These are phyloP conservation scores for Chromera velia DNA, from an alignment of 73 alveolate species.

Conservation along the genomic window DNA sequence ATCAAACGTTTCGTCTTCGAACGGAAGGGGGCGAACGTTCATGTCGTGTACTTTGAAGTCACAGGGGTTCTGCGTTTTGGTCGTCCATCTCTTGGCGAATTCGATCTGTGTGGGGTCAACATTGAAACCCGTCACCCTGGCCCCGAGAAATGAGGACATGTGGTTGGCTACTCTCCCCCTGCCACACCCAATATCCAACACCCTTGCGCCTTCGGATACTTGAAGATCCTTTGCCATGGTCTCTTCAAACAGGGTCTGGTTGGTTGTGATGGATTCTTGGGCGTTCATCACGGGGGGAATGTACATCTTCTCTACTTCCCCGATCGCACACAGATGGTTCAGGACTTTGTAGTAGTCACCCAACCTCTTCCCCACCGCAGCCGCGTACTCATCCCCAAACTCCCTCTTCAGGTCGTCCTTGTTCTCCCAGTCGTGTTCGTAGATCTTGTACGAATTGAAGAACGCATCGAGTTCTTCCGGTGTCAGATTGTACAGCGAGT, in stretches of 20 bases:
- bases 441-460: slow-evolving; percentile 18
- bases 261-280: background rate
- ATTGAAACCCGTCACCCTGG: slow-evolving; percentile 31
- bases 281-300: slow-evolving; percentile 33
- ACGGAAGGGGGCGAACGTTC: slow-evolving; percentile 13
- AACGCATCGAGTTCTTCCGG: slow-evolving; percentile 16
- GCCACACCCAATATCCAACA: slow-evolving; percentile 37
- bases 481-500: background rate
- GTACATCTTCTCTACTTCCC: slow-evolving; percentile 44
- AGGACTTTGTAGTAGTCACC: background rate
- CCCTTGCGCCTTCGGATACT: slow-evolving; percentile 1
- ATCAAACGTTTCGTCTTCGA: slow-evolving; percentile 32
- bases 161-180: slow-evolving; percentile 41
- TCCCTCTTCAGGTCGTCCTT: slow-evolving; percentile 12
- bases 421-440: slow-evolving; percentile 8
- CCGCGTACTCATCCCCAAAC: background rate
- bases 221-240: slow-evolving; percentile 9
- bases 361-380: background rate
- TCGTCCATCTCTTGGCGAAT: slow-evolving; percentile 7
- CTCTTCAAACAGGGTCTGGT: slow-evolving; percentile 20
- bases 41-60: background rate
- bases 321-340: slow-evolving; percentile 39
- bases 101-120: slow-evolving; percentile 15
- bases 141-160: slow-evolving; percentile 3
- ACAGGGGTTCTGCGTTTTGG: background rate